Percentiles rank a stretch among this genome's conserved stretches.
phyloP scores from a whole-genome alignment of 1,284 basidiomycete species.

The Ganoderma leucocontextum region DNA sequence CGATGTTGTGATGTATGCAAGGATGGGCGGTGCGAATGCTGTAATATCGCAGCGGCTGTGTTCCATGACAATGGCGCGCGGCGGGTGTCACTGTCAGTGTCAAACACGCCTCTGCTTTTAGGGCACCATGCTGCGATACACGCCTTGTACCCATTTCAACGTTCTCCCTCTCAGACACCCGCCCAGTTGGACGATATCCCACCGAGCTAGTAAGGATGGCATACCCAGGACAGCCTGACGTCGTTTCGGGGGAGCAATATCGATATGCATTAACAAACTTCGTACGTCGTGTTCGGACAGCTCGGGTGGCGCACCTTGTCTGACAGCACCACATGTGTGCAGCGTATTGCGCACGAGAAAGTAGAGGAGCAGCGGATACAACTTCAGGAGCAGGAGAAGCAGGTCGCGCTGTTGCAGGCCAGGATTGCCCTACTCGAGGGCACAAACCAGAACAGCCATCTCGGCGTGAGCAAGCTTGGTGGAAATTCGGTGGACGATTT shows the following conservation, averaged over 20 bases:
- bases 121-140: conserved; percentile 13
- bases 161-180: not conserved
- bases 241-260: conserved; percentile 77
- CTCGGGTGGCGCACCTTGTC: not conserved
- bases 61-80: conserved; percentile 7
- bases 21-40: conserved; percentile 8
- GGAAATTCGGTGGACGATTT: conserved; percentile 81
- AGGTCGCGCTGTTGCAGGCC: conserved; percentile 73
- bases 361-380: conserved; percentile 82
- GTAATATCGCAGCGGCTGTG: conserved; percentile 18
- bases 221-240: conserved; percentile 47
- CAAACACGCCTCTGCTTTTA: conserved; percentile 13
- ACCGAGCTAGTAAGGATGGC: conserved; percentile 5
- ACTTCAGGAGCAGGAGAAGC: conserved; percentile 83
- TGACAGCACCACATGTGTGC: conserved; percentile 12
- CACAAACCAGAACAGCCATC: conserved; percentile 45
- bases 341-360: conserved; percentile 87
- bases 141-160: not conserved
- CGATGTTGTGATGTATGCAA: not conserved
- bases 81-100: not conserved
- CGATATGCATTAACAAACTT: conserved; percentile 84
- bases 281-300: conserved; percentile 51
- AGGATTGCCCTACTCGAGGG: conserved; percentile 81
- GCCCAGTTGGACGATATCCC: not conserved
- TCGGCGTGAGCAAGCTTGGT: conserved; percentile 48